Base-by-base conservation (phyloP, 2,329 filamentous ascomycete genomes). In the Teratosphaeria epicoccoides region DNA sequence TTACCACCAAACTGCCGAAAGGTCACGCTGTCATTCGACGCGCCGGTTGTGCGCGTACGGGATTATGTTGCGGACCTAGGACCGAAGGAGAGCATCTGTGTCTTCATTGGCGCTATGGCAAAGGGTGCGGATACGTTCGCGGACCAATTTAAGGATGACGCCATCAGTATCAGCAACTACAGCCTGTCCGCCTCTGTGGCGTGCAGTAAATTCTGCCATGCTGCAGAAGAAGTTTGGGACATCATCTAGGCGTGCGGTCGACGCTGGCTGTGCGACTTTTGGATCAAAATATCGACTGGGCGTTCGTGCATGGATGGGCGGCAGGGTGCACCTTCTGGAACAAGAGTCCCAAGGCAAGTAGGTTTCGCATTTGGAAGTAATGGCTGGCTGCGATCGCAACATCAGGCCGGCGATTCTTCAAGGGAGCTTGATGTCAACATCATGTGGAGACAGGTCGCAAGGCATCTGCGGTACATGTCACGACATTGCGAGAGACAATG, bases 191-290 rank as follows among this genome's bases (percentile, higher is more conserved):
- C 93, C 55, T 97, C 91, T 75, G 93, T 98, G 56, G 91, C 93
- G 43, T 98, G 93, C 79, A 96, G 91, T 81, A 98, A 97, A 72
- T 97, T 98, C 77, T 97, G 93, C 72, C 93, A 98, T 71, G 93
- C 91, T 40, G 91, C 90, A 43, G 93, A 98, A 73, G 93, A 98
- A 70, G 85, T 85, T 29, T 98, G 93, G 93, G 83, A 88, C 66
- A 87, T 98, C 61, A 80, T 96, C 64, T 98, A 83, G 78, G 45
- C 4, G 25, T n/a, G n/a, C n/a, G n/a, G n/a, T n/a, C n/a, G n/a
- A n/a, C n/a, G n/a, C n/a, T n/a, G n/a, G n/a, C n/a, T n/a, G n/a
- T n/a, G n/a, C n/a, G n/a, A n/a, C n/a, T n/a, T n/a, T n/a, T n/a
- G n/a, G n/a, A n/a, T n/a, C n/a, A n/a, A n/a, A n/a, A n/a, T n/a